Percentiles rank a stretch among this genome's conserved stretches.
Evolutionary conservation across 331 rosid species (phyloP).

Genomic region (Saraca asoca): DNA sequence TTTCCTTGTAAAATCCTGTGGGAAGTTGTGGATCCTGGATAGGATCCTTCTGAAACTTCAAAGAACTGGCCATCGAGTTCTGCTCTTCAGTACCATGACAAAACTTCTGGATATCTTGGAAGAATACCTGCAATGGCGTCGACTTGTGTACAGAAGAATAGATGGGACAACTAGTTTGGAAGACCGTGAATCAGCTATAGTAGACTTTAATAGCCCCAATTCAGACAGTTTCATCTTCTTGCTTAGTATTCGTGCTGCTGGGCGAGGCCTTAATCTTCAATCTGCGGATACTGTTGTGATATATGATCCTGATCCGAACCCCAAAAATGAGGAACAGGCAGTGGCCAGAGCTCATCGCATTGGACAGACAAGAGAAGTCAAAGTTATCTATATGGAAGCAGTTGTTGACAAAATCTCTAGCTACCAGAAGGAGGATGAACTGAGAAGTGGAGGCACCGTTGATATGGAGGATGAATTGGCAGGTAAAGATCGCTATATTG

Average conservation of each 20-base stretch:
- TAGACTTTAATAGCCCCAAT: conserved; percentile 81
- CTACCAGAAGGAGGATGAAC: conserved; percentile 94
- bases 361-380: conserved; percentile 96
- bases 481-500: conserved; percentile 95
- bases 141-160: conserved; percentile 86
- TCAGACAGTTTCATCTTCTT: conserved; percentile 92
- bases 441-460: conserved; percentile 77
- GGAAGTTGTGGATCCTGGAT: conserved; percentile 96
- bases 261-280: conserved; percentile 98
- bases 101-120: conserved; percentile 97
- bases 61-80: conserved; percentile 92
- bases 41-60: conserved; percentile 94
- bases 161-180: conserved; percentile 99
- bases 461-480: conserved; percentile 97
- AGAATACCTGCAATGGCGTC: conserved; percentile 98
- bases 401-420: conserved; percentile 91
- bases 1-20: conserved; percentile 88
- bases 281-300: conserved; percentile 97
- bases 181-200: conserved; percentile 98
- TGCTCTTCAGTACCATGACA: conserved; percentile 98
- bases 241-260: conserved; percentile 99
- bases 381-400: conserved; percentile 97
- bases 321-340: conserved; percentile 99
- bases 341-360: conserved; percentile 99
- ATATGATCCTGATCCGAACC: conserved; percentile 99